Conservation (phyloP, 2,329 filamentous ascomycete species). For the Fusarium liriodendri region DNA sequence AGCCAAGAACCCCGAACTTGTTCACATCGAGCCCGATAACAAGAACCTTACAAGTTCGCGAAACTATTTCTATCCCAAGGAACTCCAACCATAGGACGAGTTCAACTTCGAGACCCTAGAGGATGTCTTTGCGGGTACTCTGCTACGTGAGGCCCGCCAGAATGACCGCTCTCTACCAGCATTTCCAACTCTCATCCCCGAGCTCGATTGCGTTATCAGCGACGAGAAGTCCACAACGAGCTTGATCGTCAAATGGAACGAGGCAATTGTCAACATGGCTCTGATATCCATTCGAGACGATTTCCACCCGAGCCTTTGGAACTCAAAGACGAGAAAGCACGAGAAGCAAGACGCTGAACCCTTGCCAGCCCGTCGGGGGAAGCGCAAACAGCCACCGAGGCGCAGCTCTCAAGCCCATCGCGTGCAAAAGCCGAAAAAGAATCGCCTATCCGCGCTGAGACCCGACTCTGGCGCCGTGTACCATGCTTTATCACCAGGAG, state of each 20-base stretch:
- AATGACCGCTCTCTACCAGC: background rate
- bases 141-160: background rate
- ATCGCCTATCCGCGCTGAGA: background rate
- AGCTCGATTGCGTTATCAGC: background rate
- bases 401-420: background rate
- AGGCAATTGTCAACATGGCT: slow-evolving; percentile 13
- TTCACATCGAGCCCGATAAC: background rate
- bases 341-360: background rate
- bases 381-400: background rate
- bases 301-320: slow-evolving; percentile 16
- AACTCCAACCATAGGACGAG: slow-evolving; percentile 4
- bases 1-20: background rate
- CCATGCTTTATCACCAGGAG: background rate
- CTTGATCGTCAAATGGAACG: slow-evolving; percentile 14
- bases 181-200: background rate
- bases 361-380: background rate
- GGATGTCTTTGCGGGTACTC: background rate
- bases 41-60: background rate
- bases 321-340: background rate
- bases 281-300: slow-evolving; percentile 4
- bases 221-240: background rate
- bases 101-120: slow-evolving; percentile 15
- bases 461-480: slow-evolving; percentile 8
- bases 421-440: background rate
- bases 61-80: background rate